Evolutionary conservation across 306 rosid genomes (phyloP).

Genomic region (Senna tora): DNA sequence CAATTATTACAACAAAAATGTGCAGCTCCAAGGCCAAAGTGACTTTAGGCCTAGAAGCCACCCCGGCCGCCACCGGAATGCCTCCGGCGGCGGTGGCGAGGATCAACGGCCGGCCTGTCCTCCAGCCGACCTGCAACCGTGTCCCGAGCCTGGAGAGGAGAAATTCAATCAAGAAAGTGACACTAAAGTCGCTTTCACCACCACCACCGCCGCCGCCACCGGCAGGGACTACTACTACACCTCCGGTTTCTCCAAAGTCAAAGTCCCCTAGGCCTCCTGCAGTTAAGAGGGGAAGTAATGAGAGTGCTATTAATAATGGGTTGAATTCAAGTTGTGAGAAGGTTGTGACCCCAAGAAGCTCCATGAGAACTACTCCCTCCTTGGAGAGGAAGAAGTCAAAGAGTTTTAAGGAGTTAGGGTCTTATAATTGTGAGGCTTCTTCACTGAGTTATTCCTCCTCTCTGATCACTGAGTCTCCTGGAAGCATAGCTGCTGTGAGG

Average conservation of each 20-base stretch:
- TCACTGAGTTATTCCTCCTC: slow-evolving; percentile 76
- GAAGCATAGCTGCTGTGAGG: slow-evolving; percentile 94
- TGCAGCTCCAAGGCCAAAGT: slow-evolving; percentile 74
- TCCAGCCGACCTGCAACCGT: slow-evolving; percentile 85
- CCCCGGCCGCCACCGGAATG: slow-evolving; percentile 11
- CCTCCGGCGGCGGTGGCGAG: slow-evolving; percentile 47
- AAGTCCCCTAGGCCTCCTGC: slow-evolving; percentile 86
- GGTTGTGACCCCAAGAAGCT: slow-evolving; percentile 53
- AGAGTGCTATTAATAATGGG: slow-evolving; percentile 45
- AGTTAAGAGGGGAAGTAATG: slow-evolving; percentile 70
- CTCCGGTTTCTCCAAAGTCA: slow-evolving; percentile 75
- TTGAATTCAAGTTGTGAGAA: slow-evolving; percentile 70
- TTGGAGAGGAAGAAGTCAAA: slow-evolving; percentile 89
- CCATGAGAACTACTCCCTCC: slow-evolving; percentile 52
- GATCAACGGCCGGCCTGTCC: slow-evolving; percentile 79
- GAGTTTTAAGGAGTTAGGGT: slow-evolving; percentile 76
- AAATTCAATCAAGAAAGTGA: slow-evolving; percentile 64
- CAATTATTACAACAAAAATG: slow-evolving; percentile 44
- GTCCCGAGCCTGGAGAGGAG: slow-evolving; percentile 71
- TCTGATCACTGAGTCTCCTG: slow-evolving; percentile 85
- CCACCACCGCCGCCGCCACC: slow-evolving; percentile 37
- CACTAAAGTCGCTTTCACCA: slow-evolving; percentile 54
- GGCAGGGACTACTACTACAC: slow-evolving; percentile 50
- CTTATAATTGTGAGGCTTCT: slow-evolving; percentile 48
- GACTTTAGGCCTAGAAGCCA: slow-evolving; percentile 54